These are phyloP conservation scores for Lachnum nothofagi DNA, from an alignment of 2,329 filamentous ascomycete genomes.

Conservation along the genomic window DNA sequence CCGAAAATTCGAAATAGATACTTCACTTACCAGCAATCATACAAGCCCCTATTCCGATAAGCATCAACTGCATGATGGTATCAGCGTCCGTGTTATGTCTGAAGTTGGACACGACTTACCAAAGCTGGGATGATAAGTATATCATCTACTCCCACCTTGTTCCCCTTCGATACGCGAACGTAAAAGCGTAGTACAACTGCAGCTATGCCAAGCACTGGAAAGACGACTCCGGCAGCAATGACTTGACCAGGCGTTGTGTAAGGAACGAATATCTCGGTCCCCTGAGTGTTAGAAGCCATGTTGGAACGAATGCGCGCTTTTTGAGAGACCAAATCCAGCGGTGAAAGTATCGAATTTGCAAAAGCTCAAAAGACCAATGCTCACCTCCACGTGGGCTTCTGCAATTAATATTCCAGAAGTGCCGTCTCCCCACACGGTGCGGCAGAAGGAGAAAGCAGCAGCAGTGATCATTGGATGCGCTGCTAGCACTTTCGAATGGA, in stretches of 20 bases:
- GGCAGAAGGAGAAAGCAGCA: too few species aligned
- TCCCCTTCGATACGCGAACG: conserved; percentile 1
- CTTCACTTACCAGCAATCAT: not conserved
- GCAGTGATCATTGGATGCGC: too few species aligned
- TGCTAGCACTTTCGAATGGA: too few species aligned
- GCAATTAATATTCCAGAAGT: too few species aligned
- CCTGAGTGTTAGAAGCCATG: too few species aligned
- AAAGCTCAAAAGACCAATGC: too few species aligned
- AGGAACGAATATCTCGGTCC: conserved; percentile 1
- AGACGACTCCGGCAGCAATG: conserved; percentile 4
- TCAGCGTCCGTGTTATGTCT: not conserved
- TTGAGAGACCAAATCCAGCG: too few species aligned
- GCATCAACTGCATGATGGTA: not conserved
- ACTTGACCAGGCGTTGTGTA: conserved; percentile 3
- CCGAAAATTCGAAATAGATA: not conserved
- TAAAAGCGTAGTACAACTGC: conserved; percentile 5
- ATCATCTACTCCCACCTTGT: conserved; percentile 5
- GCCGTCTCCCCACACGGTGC: too few species aligned
- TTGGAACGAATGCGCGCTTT: too few species aligned
- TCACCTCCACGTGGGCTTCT: too few species aligned
- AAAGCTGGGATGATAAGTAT: conserved; percentile 5
- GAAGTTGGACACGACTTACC: not conserved
- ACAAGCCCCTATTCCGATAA: conserved; percentile 1
- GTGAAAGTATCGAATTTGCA: too few species aligned
- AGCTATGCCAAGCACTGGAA: conserved; percentile 1